Base-by-base conservation (phyloP, 768 basidiomycete species). In the Steccherinum ochraceum region DNA sequence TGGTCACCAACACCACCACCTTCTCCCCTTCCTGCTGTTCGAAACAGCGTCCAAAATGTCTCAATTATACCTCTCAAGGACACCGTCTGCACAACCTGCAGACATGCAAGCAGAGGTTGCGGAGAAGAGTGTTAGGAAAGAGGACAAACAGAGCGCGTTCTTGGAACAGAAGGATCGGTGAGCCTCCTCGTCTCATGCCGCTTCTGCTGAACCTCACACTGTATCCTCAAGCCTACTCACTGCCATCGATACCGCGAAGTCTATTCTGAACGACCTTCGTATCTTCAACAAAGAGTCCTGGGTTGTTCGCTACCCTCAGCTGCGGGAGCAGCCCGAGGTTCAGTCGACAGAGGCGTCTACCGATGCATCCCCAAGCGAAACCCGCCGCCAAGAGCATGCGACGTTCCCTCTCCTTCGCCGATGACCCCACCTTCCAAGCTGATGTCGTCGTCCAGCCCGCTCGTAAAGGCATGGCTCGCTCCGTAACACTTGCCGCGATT, bases 251-350 rank as follows among this genome's bases (percentile, higher is more conserved):
- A 73, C 79, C 0, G 83, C 93, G 30, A 78, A 81, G 59, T 59
- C 70, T 11, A 77, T 97, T 42, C 72, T 96, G 35, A 68, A 67
- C 45, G 86, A 86, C 59, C 69, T 97, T 19, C 79, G 80, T 45
- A 71, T 72, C 46, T 96, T 95, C 74, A 96, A 89, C 72, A 84
- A 84, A 69, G 73, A 82, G 35, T 78, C 87, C 56, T 96, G 92
- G 93, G 78, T 89, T 21, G 82, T 97, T 13, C 74, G 90, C 52
- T 98, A 98, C 67, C 94, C 94, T 48, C 79, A 80, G 61, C 72
- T 93, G 50, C 70, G 73, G 24, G 77, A 82, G 49, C 72, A 78
- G 49, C 49, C 67, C 12, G 57, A 67, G 2, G 46, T 54, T 3
- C 56, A 67, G 2, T 16, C 30, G 30, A 7, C 7, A 35, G 50